phyloP scores from a whole-genome alignment of 2,329 filamentous ascomycete species.

The Thermoascus crustaceus region DNA sequence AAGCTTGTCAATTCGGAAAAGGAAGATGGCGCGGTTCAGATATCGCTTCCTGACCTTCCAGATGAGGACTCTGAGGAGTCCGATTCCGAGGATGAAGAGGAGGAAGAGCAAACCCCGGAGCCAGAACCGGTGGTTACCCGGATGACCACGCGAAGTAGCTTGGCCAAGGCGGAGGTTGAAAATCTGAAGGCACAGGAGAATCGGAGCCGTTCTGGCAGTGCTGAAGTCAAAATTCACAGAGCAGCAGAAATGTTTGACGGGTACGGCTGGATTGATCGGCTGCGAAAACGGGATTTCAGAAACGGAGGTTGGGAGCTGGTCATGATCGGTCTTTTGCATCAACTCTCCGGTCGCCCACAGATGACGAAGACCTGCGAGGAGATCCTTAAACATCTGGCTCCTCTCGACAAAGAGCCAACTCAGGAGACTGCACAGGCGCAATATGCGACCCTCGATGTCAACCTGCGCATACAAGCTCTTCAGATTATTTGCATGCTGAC shows the following conservation, averaged over 20 bases:
- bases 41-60: constrained; percentile 67
- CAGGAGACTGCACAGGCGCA: constrained; percentile 63
- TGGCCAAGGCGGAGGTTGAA: constrained; percentile 72
- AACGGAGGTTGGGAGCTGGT: constrained; percentile 89
- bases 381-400: constrained; percentile 72
- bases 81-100: constrained; percentile 50
- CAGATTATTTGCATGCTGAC: constrained; percentile 82
- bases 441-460: constrained; percentile 72
- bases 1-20: constrained; percentile 67
- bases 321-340: constrained; percentile 75
- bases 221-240: constrained; percentile 32
- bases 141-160: constrained; percentile 74
- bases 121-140: constrained; percentile 56
- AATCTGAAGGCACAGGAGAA: constrained; percentile 55
- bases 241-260: constrained; percentile 66
- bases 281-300: constrained; percentile 74
- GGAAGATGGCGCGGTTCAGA: constrained; percentile 65
- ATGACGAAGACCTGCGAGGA: constrained; percentile 67
- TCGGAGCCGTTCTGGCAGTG: constrained; percentile 34
- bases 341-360: constrained; percentile 68
- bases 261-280: constrained; percentile 77
- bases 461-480: constrained; percentile 68
- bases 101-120: constrained; percentile 57
- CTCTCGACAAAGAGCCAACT: constrained; percentile 65
- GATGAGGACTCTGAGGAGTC: constrained; percentile 61